Base-by-base conservation (phyloP, 176 grass and related monocot species). In the Echinochloa phyllopogon region DNA sequence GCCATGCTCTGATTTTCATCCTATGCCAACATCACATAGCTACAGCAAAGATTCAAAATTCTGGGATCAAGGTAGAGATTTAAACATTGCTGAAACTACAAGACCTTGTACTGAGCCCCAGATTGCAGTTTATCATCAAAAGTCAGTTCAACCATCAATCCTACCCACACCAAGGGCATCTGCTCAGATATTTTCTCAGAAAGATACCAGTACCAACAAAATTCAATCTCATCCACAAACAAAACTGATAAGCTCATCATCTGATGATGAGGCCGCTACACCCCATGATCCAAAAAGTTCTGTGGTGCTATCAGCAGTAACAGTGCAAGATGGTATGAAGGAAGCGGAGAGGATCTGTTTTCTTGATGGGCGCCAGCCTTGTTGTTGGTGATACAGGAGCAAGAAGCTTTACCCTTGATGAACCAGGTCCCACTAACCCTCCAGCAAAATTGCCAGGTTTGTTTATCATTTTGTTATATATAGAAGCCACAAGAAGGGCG, bases 381-480 rank as follows among this genome's bases (percentile, higher is more conserved):
- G 82, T 88, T 61, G 77, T 88, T 90, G 87, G 69, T 80, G 60
- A 78, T 72, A 92, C 77, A 48, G 84, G 53, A 77, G 65, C 78
- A 76, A 82, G 80, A 59, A 37, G 59, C 48, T 63, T 88, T 83
- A 27, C 49, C 33, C 64, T 75, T 83, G 77, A 82, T 81, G 89
- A 90, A 23, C 87, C 89, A 68, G 75, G 62, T 29, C 92, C 89
- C 73, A 76, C 70, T 84, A 82, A 73, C 18, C 80, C 88, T 84
- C 88, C 86, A 85, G 83, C 83, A 82, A 43, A 89, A 36, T 85
- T 97, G 83, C 88, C 94, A 97, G 92, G 94, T 97, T 56, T 84
- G 82, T 86, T 44, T 59, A 13, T 38, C 52, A 23, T n/a, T 58
- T 23, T 57, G 12, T 59, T 59, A n/a, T 76, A 3, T 2, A 59